A percentile compares a stretch with the other conserved stretches of the same genome.
Conservation (phyloP, 768 basidiomycete genomes). For the Boletus vinaceobasis region DNA sequence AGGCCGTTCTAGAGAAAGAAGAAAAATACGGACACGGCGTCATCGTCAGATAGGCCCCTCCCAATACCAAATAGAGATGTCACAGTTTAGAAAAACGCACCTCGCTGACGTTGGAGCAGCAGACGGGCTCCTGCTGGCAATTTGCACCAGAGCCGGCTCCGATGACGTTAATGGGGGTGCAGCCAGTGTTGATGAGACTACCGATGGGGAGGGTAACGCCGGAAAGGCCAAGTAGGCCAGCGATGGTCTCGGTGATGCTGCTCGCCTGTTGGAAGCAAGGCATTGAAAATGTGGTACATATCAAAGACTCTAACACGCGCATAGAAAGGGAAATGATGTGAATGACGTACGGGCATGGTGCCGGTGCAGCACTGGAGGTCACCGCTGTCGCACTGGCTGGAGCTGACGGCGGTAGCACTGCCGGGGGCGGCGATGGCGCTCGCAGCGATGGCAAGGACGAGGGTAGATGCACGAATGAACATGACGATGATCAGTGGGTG, state of each 20-base stretch:
- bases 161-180: background rate
- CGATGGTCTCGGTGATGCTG: fast-evolving
- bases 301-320: background rate
- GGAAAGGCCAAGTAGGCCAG: background rate
- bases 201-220: background rate
- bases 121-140: conserved; percentile 4
- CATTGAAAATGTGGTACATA: background rate
- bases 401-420: background rate
- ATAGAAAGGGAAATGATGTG: too few relatives aligned
- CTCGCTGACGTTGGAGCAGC: background rate
- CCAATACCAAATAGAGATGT: background rate
- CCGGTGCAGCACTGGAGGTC: conserved; percentile 9
- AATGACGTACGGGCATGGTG: background rate
- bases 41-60: background rate
- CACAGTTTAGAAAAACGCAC: background rate
- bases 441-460: conserved; percentile 15
- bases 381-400: conserved; percentile 11
- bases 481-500: background rate
- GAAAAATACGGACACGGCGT: background rate
- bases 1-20: conserved; percentile 1
- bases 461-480: conserved; percentile 8
- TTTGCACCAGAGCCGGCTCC: background rate
- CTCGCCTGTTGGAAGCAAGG: background rate
- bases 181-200: background rate
- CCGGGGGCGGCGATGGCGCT: conserved; percentile 1